phyloP scores from a whole-genome alignment of 179 eudicot genomes.

The Patellifolia procumbens region DNA sequence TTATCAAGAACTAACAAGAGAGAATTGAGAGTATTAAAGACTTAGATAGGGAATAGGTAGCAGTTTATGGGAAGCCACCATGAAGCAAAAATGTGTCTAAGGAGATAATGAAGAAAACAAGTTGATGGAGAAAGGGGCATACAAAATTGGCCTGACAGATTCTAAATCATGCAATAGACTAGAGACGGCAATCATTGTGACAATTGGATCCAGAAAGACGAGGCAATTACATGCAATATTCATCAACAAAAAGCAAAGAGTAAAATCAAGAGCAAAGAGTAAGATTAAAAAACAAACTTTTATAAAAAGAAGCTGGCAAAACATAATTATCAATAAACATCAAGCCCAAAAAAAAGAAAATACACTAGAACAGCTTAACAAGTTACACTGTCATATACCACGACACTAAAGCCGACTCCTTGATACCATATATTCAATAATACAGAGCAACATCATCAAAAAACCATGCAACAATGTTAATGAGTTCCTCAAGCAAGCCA shows the following conservation, averaged over 20 bases:
- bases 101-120: not conserved
- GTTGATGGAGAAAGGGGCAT: no score
- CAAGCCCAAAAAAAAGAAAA: constrained; percentile 12
- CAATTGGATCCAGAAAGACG: not conserved
- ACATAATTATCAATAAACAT: not conserved
- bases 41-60: no score
- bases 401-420: constrained; percentile 2
- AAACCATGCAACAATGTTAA: not conserved
- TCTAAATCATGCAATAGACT: not conserved
- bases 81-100: not conserved
- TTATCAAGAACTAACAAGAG: no score
- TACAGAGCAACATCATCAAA: no score
- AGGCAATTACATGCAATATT: no score
- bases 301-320: not conserved
- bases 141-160: not conserved
- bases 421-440: no score
- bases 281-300: no score
- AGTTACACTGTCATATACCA: not conserved
- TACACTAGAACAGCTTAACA: not conserved
- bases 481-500: not conserved
- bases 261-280: no score
- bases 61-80: not conserved
- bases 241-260: no score
- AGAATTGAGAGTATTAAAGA: no score
- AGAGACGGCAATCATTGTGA: not conserved